A percentile compares a stretch with the other conserved stretches of the same genome.
These are phyloP conservation scores for Lachnellula cervina DNA, from an alignment of 2,329 filamentous ascomycete species.

Conservation along the genomic window DNA sequence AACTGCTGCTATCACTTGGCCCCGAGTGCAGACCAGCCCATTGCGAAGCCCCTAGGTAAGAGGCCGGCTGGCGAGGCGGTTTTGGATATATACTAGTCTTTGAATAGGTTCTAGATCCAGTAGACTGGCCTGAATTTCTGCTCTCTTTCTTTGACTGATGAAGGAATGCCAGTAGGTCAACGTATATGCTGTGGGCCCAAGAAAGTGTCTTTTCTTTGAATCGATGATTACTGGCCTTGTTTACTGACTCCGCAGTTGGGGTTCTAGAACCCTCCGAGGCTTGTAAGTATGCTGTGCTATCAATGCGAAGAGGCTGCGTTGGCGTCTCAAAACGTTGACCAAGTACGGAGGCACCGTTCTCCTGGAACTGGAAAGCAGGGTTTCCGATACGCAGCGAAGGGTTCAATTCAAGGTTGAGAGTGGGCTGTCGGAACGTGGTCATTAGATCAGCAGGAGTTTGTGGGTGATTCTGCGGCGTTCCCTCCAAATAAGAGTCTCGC, in stretches of 20 bases:
- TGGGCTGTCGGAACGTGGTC: slow-evolving; percentile 10
- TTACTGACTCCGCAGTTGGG: slow-evolving; percentile 20
- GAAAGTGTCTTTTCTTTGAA: slow-evolving; percentile 66
- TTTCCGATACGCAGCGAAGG: slow-evolving; percentile 1
- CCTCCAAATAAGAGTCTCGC: slow-evolving; percentile 8
- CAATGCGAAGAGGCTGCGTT: slow-evolving; percentile 2
- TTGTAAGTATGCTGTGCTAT: slow-evolving; percentile 6
- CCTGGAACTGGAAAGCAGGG: slow-evolving; percentile 5
- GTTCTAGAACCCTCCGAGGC: slow-evolving; percentile 19
- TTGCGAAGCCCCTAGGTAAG: slow-evolving; percentile 18
- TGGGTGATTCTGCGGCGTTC: slow-evolving; percentile 9
- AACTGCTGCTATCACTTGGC: neutral
- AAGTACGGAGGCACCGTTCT: neutral
- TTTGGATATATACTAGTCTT: slow-evolving; percentile 54
- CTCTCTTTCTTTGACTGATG: slow-evolving; percentile 53
- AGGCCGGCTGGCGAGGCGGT: slow-evolving; percentile 30
- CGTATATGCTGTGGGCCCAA: slow-evolving; percentile 68
- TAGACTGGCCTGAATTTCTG: slow-evolving; percentile 31
- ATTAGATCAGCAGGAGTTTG: slow-evolving; percentile 9
- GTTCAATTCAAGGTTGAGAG: slow-evolving; percentile 9
- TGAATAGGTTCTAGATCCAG: slow-evolving; percentile 35
- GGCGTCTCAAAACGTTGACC: slow-evolving; percentile 4
- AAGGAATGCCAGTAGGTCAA: slow-evolving; percentile 62
- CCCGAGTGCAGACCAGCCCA: slow-evolving; percentile 12
- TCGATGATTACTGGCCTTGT: slow-evolving; percentile 33